Evolutionary conservation across 176 grass and related monocot genomes (phyloP).

Genomic region (Rhipidocladum racemiflorum): DNA sequence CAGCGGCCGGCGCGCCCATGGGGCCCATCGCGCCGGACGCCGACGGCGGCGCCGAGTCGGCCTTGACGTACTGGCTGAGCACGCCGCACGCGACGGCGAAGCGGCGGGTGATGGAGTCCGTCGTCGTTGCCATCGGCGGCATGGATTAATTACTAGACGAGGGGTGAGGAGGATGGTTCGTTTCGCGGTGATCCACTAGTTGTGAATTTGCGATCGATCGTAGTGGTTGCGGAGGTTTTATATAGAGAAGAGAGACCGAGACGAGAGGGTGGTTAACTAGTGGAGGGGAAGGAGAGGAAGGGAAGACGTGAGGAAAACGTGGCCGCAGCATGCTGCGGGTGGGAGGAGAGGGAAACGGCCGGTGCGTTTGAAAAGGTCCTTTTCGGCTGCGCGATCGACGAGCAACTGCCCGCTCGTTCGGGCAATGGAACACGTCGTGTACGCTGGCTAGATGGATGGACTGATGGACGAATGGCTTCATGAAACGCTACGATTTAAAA

Average conservation of each 20-base stretch:
- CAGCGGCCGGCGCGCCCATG: background rate
- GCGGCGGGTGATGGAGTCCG: constrained; percentile 23
- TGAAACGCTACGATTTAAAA: too few relatives aligned
- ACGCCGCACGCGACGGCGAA: constrained; percentile 63
- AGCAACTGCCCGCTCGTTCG: background rate
- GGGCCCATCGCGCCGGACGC: background rate
- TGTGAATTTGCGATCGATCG: background rate
- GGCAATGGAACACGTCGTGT: background rate
- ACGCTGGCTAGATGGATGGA: background rate
- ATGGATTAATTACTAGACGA: background rate
- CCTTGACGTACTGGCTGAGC: constrained; percentile 53
- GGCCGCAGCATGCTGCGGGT: background rate
- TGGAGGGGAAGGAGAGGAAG: background rate
- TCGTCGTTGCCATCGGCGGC: background rate
- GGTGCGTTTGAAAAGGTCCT: constrained; percentile 24
- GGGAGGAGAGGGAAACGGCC: background rate
- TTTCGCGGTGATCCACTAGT: background rate
- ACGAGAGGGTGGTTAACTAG: background rate
- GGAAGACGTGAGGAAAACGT: constrained; percentile 26
- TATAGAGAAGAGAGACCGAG: background rate
- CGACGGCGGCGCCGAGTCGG: too few relatives aligned
- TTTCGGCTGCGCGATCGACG: background rate
- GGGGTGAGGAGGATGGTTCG: background rate
- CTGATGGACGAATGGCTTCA: too few relatives aligned
- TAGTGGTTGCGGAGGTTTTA: background rate